Evolutionary conservation across 2,329 filamentous ascomycete genomes (phyloP).

Genomic region (Pseudogymnoascus sp.): DNA sequence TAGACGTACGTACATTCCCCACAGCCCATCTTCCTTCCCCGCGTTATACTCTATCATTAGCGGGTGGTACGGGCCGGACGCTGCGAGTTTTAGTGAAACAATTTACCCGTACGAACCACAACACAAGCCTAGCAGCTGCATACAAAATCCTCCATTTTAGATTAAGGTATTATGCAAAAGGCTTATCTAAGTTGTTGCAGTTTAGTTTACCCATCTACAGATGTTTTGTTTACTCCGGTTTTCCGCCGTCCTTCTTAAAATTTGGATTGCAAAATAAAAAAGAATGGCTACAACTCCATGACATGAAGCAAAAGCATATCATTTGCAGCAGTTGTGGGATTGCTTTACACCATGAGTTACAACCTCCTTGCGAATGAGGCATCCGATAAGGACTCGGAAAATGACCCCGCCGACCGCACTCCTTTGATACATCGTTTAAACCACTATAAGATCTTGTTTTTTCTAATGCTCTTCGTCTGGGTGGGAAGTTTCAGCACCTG

Average conservation of each 20-base stretch:
- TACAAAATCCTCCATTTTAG: neutral
- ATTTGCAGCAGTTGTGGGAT: neutral
- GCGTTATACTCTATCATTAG: neutral
- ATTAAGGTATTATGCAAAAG: neutral
- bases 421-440: neutral
- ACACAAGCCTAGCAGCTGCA: neutral
- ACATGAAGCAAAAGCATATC: neutral
- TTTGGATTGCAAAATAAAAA: neutral
- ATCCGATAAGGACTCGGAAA: neutral
- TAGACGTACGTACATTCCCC: neutral
- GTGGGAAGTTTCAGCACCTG: neutral
- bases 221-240: neutral
- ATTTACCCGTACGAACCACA: neutral
- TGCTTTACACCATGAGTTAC: neutral
- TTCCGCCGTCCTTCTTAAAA: neutral
- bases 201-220: neutral
- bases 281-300: neutral
- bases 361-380: neutral
- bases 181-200: neutral
- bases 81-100: too few species aligned
- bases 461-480: neutral
- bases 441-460: neutral
- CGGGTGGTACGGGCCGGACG: neutral
- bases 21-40: neutral
- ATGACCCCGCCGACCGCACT: neutral